A percentile compares a stretch with the other conserved stretches of the same genome.
phyloP scores from a whole-genome alignment of 2,329 filamentous ascomycete genomes.

The Penicillium palitans region DNA sequence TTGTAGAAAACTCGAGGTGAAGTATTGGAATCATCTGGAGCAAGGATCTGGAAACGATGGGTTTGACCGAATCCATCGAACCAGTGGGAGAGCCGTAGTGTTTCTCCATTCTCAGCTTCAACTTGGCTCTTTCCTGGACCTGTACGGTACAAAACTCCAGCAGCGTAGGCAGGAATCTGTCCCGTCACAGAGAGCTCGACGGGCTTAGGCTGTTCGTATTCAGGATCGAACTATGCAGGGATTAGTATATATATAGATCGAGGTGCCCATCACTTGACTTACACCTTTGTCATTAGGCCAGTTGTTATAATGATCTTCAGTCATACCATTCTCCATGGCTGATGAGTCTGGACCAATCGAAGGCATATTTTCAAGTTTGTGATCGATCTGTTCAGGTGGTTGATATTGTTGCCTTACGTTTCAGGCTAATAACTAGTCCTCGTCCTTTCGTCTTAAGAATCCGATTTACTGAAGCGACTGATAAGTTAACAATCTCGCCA shows the following conservation, averaged over 20 bases:
- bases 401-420: neutral
- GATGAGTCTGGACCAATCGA: neutral
- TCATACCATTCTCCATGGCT: neutral
- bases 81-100: constrained; percentile 69
- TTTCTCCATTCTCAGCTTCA: constrained; percentile 59
- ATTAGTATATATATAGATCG: constrained; percentile 14
- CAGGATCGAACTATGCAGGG: constrained; percentile 61
- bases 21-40: constrained; percentile 36
- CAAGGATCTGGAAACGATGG: constrained; percentile 71
- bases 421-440: neutral
- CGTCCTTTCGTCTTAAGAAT: neutral
- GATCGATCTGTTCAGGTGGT: neutral
- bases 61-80: constrained; percentile 72
- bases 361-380: constrained; percentile 7
- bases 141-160: constrained; percentile 71
- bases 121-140: constrained; percentile 68
- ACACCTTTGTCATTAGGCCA: constrained; percentile 57
- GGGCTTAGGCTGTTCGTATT: constrained; percentile 65
- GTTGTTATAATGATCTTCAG: constrained; percentile 38
- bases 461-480: neutral
- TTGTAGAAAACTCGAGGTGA: constrained; percentile 63
- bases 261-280: constrained; percentile 22
- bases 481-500: neutral
- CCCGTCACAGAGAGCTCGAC: constrained; percentile 65
- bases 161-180: constrained; percentile 67